Conservation (phyloP, 306 rosid species). For the Quercus glauca region DNA sequence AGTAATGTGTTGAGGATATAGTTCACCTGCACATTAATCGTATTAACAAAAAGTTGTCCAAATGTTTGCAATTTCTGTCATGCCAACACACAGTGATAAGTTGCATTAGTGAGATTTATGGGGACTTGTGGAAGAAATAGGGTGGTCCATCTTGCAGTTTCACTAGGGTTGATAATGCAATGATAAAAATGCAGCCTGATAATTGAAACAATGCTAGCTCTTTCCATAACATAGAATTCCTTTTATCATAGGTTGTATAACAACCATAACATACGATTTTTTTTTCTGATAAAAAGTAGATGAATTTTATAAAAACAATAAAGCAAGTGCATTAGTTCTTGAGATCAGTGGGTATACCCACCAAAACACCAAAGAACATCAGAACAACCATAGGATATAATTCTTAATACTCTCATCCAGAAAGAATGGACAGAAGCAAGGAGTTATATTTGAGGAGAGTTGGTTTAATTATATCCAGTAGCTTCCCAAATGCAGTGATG, state of each 20-base stretch:
- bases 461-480: neutral
- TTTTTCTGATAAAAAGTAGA: too few species aligned
- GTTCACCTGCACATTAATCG: constrained; percentile 57
- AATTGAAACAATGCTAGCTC: neutral
- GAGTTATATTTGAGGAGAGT: neutral
- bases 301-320: too few species aligned
- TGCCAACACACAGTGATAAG: neutral
- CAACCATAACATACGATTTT: too few species aligned
- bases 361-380: too few species aligned
- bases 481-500: too few species aligned
- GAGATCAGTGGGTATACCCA: too few species aligned
- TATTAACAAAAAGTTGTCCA: neutral
- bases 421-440: neutral
- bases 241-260: too few species aligned
- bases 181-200: neutral
- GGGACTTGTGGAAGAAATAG: too few species aligned
- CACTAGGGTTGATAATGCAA: neutral
- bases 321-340: too few species aligned
- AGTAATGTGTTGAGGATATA: constrained; percentile 71
- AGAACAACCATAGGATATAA: neutral
- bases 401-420: neutral
- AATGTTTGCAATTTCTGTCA: constrained; percentile 4
- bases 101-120: neutral
- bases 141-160: neutral
- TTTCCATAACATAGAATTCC: neutral